Evolutionary conservation across 1,139 yeast species (phyloP), one percentile per base, ranked within the genome.

Genomic region (Candida anutae): DNA sequence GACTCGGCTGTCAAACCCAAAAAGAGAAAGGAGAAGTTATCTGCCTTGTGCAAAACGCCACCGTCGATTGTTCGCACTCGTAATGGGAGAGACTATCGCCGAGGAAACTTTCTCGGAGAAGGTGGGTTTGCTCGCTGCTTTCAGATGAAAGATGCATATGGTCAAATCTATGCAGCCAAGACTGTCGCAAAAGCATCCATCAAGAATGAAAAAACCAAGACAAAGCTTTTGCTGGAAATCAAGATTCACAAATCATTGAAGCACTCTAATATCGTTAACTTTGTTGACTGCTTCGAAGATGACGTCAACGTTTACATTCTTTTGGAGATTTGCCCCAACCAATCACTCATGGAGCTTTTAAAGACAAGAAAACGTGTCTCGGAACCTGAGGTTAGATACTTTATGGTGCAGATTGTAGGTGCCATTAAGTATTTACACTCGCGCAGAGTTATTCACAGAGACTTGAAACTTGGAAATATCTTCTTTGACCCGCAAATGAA

Each of bases 41-140:
- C 94, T 2, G 74, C 95, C 1, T 64, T 88, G 30, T 88, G 97
- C 54, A 85, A 85, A 55, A 88, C 96, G 4, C 96, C 97, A 3
- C 96, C 97, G 21, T 80, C 94, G 12, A 74, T 85, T 37, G 93
- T 90, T 43, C 73, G 90, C 44, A 85, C 94, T 24, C 73, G 90
- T 59, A 69, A 74, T 38, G 95, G 96, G 30, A 71, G 84, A 48
- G 94, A 87, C 45, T 90, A 84, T 55, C 84, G 84, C 45, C 75
- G 98, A 50, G 97, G 97, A 3, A 70, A 69, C 34, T 87, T 88
- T 43, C 64, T 93, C 22, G 99, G 99, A 18, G 98, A 87, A 62
- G 99, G 99, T 34, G 99, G 99, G 0, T 93, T 93, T 64, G 99
- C 98, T 13, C 77, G 98, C 50, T 93, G 98, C 53, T 93, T 93